A percentile compares a stretch with the other conserved stretches of the same genome.
Conservation (phyloP, 805 yeast genomes). For the Metschnikowia santaceciliae region DNA sequence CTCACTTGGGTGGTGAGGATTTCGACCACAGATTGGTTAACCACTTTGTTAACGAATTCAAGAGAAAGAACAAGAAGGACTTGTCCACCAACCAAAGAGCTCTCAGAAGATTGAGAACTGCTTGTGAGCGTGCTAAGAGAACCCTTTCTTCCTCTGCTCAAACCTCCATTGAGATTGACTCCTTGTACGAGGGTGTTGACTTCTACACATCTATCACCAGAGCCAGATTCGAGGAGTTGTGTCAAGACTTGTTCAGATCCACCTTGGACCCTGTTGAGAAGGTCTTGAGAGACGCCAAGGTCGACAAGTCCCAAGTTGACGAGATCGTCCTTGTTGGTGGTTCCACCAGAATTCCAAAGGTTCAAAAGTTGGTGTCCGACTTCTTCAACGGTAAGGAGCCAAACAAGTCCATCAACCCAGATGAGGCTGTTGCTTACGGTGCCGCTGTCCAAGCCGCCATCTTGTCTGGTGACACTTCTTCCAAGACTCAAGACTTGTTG, state of each 20-base stretch:
- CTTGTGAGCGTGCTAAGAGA: slow-evolving; percentile 49
- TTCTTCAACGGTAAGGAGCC: slow-evolving; percentile 47
- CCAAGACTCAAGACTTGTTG: slow-evolving; percentile 85
- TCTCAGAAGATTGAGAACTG: slow-evolving; percentile 56
- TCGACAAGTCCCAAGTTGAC: slow-evolving; percentile 42
- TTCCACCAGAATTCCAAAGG: slow-evolving; percentile 49
- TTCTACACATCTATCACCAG: slow-evolving; percentile 44
- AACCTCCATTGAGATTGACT: slow-evolving; percentile 44
- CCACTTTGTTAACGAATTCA: slow-evolving; percentile 88
- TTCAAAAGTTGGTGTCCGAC: slow-evolving; percentile 44
- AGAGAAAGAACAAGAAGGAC: slow-evolving; percentile 89
- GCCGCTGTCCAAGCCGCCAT: slow-evolving; percentile 99
- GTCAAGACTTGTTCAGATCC: slow-evolving; percentile 42
- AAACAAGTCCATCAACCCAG: slow-evolving; percentile 47
- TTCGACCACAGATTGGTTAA: slow-evolving; percentile 85
- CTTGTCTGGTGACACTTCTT: slow-evolving; percentile 65
- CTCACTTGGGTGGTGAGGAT: slow-evolving; percentile 97
- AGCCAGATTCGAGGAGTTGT: slow-evolving; percentile 48
- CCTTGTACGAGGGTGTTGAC: slow-evolving; percentile 47
- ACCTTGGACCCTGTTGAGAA: slow-evolving; percentile 47
- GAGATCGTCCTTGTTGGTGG: slow-evolving; percentile 49
- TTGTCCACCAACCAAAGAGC: slow-evolving; percentile 79
- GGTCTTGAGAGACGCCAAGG: slow-evolving; percentile 44
- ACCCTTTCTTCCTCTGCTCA: slow-evolving; percentile 40
- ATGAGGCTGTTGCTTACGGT: slow-evolving; percentile 50